Evolutionary conservation across 1,284 basidiomycete species (phyloP).

Genomic region (Cryptococcus amylolentus): DNA sequence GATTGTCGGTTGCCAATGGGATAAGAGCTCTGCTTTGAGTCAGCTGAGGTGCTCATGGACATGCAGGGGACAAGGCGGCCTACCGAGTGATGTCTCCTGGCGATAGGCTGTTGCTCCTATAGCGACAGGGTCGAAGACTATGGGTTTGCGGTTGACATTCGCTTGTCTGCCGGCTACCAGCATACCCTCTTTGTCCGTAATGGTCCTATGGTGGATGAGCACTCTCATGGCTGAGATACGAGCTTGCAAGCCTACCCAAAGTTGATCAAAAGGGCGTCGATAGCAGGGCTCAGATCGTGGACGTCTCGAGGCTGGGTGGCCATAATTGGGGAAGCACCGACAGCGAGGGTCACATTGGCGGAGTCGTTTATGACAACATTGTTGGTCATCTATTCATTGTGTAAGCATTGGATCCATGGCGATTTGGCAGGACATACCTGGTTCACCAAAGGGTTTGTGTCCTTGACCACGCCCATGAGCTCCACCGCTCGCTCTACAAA

Average conservation of each 20-base stretch:
- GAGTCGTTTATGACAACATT: constrained; percentile 85
- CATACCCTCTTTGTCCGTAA: constrained; percentile 71
- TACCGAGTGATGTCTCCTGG: constrained; percentile 54
- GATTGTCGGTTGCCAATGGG: constrained; percentile 79
- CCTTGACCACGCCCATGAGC: constrained; percentile 58
- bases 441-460: constrained; percentile 68
- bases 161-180: constrained; percentile 65
- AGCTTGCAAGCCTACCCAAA: constrained; percentile 58
- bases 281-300: constrained; percentile 67
- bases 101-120: constrained; percentile 79
- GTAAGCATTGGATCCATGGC: not conserved
- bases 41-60: not conserved
- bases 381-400: constrained; percentile 70
- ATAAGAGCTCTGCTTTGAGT: constrained; percentile 61
- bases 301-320: constrained; percentile 78
- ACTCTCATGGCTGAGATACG: not conserved
- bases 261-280: constrained; percentile 76
- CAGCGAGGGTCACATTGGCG: constrained; percentile 83
- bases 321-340: constrained; percentile 93
- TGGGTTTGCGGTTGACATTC: constrained; percentile 69
- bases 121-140: constrained; percentile 92
- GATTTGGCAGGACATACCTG: constrained; percentile 56
- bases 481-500: constrained; percentile 50
- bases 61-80: constrained; percentile 8
- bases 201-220: constrained; percentile 53